Evolutionary conservation across 2,329 filamentous ascomycete genomes (phyloP), one percentile per base, ranked within the genome.

Genomic region (Plenodomus lindquistii): DNA sequence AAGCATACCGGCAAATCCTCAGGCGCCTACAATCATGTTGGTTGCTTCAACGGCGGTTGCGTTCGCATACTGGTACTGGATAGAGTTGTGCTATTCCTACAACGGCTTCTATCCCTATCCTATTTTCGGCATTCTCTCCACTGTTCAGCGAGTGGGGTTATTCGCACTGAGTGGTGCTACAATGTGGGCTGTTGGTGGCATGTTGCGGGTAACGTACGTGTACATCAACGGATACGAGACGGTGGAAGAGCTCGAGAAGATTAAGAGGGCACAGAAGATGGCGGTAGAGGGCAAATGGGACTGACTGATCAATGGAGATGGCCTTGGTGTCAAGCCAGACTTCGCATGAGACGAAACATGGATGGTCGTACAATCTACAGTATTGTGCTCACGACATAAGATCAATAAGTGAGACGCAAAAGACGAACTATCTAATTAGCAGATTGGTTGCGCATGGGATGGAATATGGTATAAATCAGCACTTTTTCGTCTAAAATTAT

Each of bases 31-130:
- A n/a, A 77, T 80, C 1, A 81, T 85, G 4, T 77, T 88, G 62
- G 73, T 75, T 1, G 64, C 88, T 20, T 85, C 83, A 55, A 79
- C 80, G 11, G 66, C 57, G 2, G 71, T 90, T 37, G 86, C 86
- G 0, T 83, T 88, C 52, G 67, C 73, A 2, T 92, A 92, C 70
- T 92, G 87, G 87, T 81, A 81, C 55, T 92, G 88, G 88, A 82
- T 91, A 19, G 87, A 91, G 71, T 78, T 83, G 19, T 91, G 87
- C 73, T 88, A 82, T 60, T 77, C 77, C 37, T 76, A 81, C 50
- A 91, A 91, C 60, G 83, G 85, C 44, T 85, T 80, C 59, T 95
- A 96, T 60, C 91, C 91, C 0, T 96, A 97, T 70, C 91, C 92
- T 1, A 80, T 96, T 20, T 93, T 97, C 55, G 85, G 79, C 8